Conservation (phyloP, 2,329 filamentous ascomycete species). For the Arthroderma uncinatum region DNA sequence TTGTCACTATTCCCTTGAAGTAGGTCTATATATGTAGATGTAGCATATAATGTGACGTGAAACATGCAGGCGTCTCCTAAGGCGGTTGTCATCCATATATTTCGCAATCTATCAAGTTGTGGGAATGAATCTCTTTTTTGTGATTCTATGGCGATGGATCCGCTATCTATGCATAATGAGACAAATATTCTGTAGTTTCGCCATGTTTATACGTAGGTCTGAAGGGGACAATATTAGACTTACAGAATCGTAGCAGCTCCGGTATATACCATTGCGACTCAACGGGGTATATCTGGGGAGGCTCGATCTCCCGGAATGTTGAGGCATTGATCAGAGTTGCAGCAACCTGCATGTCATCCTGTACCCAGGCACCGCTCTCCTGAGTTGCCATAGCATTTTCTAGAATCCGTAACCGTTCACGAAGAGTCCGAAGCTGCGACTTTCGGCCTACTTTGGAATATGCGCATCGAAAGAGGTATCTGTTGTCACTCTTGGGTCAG, state of each 20-base stretch:
- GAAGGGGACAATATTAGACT: background rate
- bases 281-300: slow-evolving; percentile 8
- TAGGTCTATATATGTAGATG: slow-evolving; percentile 10
- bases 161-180: background rate
- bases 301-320: background rate
- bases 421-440: slow-evolving; percentile 2
- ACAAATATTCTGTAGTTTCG: background rate
- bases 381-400: background rate
- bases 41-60: slow-evolving; percentile 8
- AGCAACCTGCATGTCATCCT: background rate
- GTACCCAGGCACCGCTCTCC: background rate
- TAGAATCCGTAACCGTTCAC: slow-evolving; percentile 2
- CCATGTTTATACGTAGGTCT: background rate
- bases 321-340: background rate
- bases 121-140: background rate
- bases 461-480: slow-evolving; percentile 7
- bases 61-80: slow-evolving; percentile 8
- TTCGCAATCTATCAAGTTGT: slow-evolving; percentile 3
- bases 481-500: background rate
- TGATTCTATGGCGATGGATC: background rate
- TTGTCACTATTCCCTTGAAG: slow-evolving; percentile 5
- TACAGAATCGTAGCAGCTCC: slow-evolving; percentile 8
- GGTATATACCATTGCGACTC: slow-evolving; percentile 10
- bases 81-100: slow-evolving; percentile 8
- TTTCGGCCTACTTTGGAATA: background rate